A percentile compares a stretch with the other conserved stretches of the same genome.
Conservation (phyloP, 805 yeast species). For the Henningerozyma blattae region DNA sequence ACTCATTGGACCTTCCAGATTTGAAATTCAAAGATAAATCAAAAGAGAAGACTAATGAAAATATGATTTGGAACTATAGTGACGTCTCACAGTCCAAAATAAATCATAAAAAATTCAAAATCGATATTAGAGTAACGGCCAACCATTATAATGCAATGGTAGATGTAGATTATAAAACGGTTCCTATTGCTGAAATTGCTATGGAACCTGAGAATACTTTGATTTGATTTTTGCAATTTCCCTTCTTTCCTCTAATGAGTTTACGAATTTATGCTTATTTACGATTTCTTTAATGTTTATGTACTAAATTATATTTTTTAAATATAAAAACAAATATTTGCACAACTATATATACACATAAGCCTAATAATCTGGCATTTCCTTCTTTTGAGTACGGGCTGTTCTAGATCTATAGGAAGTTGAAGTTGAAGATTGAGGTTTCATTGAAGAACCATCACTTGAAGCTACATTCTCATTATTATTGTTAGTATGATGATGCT, state of each 20-base stretch:
- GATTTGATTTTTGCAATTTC: too few relatives aligned
- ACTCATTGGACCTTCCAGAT: conserved; percentile 40
- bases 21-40: conserved; percentile 41
- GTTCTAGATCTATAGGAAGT: conserved; percentile 15
- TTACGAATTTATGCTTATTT: not conserved
- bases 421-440: not conserved
- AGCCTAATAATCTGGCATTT: conserved; percentile 14
- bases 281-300: too few relatives aligned
- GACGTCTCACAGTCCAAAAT: conserved; percentile 50
- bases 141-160: conserved; percentile 56
- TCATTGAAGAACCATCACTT: not conserved
- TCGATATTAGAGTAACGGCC: conserved; percentile 50
- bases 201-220: too few relatives aligned
- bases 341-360: too few relatives aligned
- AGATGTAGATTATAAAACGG: conserved; percentile 51
- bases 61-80: conserved; percentile 49
- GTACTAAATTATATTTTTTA: too few relatives aligned
- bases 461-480: too few relatives aligned
- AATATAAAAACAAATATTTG: too few relatives aligned
- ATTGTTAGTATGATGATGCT: not conserved
- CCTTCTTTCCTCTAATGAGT: too few relatives aligned
- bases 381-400: conserved; percentile 9
- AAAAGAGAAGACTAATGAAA: conserved; percentile 33
- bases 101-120: conserved; percentile 51
- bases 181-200: conserved; percentile 28